Percentiles rank a stretch among this genome's conserved stretches.
phyloP scores from a whole-genome alignment of 2,329 filamentous ascomycete genomes.

The Ceratocystis eucalypticola region DNA sequence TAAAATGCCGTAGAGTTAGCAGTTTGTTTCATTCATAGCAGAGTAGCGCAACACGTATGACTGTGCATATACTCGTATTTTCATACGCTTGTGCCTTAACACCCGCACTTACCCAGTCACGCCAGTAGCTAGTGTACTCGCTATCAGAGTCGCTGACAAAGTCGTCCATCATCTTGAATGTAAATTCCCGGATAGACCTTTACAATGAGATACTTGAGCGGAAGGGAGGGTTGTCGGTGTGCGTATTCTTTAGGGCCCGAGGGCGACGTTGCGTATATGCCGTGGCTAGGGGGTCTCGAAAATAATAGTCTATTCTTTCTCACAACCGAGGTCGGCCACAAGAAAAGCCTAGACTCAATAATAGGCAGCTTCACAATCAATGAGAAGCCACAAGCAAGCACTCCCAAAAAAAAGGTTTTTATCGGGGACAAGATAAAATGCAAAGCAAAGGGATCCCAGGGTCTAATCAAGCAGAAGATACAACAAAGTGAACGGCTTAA shows the following conservation, averaged over 20 bases:
- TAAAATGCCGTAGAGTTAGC: conserved; percentile 29
- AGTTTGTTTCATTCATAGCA: neutral
- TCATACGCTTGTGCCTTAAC: too few relatives aligned
- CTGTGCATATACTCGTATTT: neutral
- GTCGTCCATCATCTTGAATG: conserved; percentile 64
- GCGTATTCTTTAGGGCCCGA: neutral
- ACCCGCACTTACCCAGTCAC: conserved; percentile 78
- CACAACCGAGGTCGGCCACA: neutral
- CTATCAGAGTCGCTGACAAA: conserved; percentile 96
- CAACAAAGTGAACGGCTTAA: neutral
- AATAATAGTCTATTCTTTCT: neutral
- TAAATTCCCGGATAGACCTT: neutral
- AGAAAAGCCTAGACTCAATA: neutral
- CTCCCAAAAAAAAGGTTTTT: neutral
- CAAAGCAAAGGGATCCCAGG: neutral
- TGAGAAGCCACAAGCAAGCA: too few relatives aligned
- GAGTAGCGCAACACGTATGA: neutral
- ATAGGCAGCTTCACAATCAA: too few relatives aligned
- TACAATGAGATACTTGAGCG: neutral
- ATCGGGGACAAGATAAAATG: neutral
- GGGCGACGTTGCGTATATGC: neutral
- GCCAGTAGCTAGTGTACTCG: conserved; percentile 98
- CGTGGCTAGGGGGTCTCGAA: neutral
- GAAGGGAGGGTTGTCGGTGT: neutral
- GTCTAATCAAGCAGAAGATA: neutral